These are phyloP conservation scores for Pythium dissotocum DNA, from an alignment of 352 stramenopile genomes.

Conservation along the genomic window DNA sequence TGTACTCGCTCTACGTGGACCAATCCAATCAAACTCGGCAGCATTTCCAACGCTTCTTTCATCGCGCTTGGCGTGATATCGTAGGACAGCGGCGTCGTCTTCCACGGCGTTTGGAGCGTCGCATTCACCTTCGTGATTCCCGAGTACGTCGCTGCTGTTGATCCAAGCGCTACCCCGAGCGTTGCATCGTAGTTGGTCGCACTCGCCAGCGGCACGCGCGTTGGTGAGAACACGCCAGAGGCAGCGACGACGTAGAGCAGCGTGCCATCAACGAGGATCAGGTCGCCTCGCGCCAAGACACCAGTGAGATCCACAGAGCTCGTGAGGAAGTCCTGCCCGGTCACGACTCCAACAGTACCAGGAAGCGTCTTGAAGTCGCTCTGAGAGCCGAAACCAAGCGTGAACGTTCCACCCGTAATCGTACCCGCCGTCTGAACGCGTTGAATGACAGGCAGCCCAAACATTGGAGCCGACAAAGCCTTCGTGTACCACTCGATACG, in stretches of 20 bases:
- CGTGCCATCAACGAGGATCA: slow-evolving; percentile 68
- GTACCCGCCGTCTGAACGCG: slow-evolving; percentile 48
- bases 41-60: slow-evolving; percentile 82
- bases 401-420: slow-evolving; percentile 60
- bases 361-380: slow-evolving; percentile 43
- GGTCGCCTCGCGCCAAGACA: slow-evolving; percentile 80
- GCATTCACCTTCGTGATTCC: slow-evolving; percentile 45
- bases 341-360: slow-evolving; percentile 52
- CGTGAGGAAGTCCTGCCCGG: slow-evolving; percentile 61
- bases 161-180: slow-evolving; percentile 32
- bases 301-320: slow-evolving; percentile 89
- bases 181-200: slow-evolving; percentile 30
- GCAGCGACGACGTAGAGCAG: slow-evolving; percentile 75
- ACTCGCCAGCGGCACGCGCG: slow-evolving; percentile 56
- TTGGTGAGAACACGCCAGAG: slow-evolving; percentile 70
- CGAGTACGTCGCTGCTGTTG: slow-evolving; percentile 35
- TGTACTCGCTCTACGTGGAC: slow-evolving; percentile 89
- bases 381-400: slow-evolving; percentile 48
- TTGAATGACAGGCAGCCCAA: slow-evolving; percentile 57
- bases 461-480: slow-evolving; percentile 48
- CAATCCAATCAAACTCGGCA: slow-evolving; percentile 83
- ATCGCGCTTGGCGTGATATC: slow-evolving; percentile 60
- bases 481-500: slow-evolving; percentile 79
- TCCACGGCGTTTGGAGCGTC: slow-evolving; percentile 53
- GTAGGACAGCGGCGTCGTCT: slow-evolving; percentile 54